Percentiles rank a stretch among this genome's conserved stretches.
Evolutionary conservation across 768 basidiomycete species (phyloP).

Genomic region (Agrocybe chaxingu): DNA sequence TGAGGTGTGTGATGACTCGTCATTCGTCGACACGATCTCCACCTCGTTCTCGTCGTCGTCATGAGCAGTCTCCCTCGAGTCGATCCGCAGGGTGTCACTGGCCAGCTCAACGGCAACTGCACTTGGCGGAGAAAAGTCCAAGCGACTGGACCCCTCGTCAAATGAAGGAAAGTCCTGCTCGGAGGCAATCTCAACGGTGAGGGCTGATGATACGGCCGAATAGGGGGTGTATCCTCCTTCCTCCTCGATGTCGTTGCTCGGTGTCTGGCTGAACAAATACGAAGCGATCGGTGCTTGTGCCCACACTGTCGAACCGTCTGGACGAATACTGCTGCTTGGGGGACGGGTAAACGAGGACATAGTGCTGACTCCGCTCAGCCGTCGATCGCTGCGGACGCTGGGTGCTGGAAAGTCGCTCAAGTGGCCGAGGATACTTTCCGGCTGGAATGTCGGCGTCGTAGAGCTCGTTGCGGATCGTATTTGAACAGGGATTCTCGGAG

Average conservation of each 20-base stretch:
- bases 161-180: slow-evolving; percentile 23
- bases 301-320: slow-evolving; percentile 62
- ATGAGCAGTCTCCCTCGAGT: slow-evolving; percentile 16
- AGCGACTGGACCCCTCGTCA: slow-evolving; percentile 12
- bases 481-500: slow-evolving; percentile 33
- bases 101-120: slow-evolving; percentile 10
- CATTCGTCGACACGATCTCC: neutral
- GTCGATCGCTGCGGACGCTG: slow-evolving; percentile 9
- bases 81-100: slow-evolving; percentile 10
- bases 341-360: slow-evolving; percentile 26
- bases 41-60: slow-evolving; percentile 12
- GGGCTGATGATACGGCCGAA: slow-evolving; percentile 28
- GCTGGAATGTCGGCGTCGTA: slow-evolving; percentile 22
- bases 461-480: slow-evolving; percentile 22
- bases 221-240: slow-evolving; percentile 20
- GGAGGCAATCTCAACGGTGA: slow-evolving; percentile 34
- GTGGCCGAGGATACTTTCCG: slow-evolving; percentile 16
- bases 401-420: slow-evolving; percentile 10
- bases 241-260: slow-evolving; percentile 16
- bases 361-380: slow-evolving; percentile 11
- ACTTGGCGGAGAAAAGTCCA: slow-evolving; percentile 4
- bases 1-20: slow-evolving; percentile 14
- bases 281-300: slow-evolving; percentile 52
- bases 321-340: slow-evolving; percentile 21
- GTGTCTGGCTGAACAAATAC: slow-evolving; percentile 40